A percentile compares a stretch with the other conserved stretches of the same genome.
Evolutionary conservation across 2,329 filamentous ascomycete species (phyloP).

Genomic region (Endoconidiophora polonica): DNA sequence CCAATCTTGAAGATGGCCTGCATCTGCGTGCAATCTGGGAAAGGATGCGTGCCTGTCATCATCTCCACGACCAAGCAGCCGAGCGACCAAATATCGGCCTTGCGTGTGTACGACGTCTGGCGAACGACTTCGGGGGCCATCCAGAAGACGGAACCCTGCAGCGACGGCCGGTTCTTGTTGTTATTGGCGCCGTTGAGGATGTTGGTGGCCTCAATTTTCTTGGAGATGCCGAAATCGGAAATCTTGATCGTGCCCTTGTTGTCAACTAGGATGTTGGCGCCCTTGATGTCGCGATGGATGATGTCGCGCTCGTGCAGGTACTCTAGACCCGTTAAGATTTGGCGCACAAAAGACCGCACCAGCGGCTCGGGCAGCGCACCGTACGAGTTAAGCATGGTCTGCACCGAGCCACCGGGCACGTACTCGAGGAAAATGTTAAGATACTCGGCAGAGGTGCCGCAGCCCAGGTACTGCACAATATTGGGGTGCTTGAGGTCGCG

Average conservation of each 20-base stretch:
- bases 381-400: constrained; percentile 97
- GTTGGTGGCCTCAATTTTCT: constrained; percentile 86
- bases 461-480: constrained; percentile 95
- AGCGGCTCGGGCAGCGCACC: constrained; percentile 85
- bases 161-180: constrained; percentile 55
- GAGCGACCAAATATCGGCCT: constrained; percentile 96
- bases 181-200: constrained; percentile 54
- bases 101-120: constrained; percentile 93
- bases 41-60: constrained; percentile 94
- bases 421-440: constrained; percentile 99
- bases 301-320: constrained; percentile 92
- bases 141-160: constrained; percentile 98
- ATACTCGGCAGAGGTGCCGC: constrained; percentile 75
- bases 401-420: constrained; percentile 90
- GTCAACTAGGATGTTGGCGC: constrained; percentile 94
- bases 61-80: constrained; percentile 96
- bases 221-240: constrained; percentile 96
- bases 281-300: constrained; percentile 97
- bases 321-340: constrained; percentile 81
- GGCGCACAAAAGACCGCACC: constrained; percentile 88
- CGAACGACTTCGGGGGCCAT: constrained; percentile 99
- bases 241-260: constrained; percentile 99
- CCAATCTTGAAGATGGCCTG: constrained; percentile 99
- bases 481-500: constrained; percentile 91
- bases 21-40: constrained; percentile 90